Evolutionary conservation across 75 land plant genomes (phyloP), one percentile per base, ranked within the genome.

Genomic region (Cupressus sempervirens): DNA sequence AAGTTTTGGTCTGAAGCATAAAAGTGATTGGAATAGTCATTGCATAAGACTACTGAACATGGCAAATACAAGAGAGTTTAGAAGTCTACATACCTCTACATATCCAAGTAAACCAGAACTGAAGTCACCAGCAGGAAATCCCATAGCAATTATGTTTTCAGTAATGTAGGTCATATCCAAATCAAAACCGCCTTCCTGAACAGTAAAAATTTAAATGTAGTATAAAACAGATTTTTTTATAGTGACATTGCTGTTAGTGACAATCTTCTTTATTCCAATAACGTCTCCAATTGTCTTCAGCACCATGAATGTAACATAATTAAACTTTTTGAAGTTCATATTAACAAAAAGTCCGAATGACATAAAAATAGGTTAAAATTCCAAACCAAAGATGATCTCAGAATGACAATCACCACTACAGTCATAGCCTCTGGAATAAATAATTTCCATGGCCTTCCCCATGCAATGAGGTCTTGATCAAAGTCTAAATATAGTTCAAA

Each of bases 101-200:
- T 95, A 98, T 73, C 99, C 99, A 86, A 98, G 94, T 87, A 98
- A 87, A 3, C 99, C 99, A 83, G 99, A 98, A 86, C 99, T 98
- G 91, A 94, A 90, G 82, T 98, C 99, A 29, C 99, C 99, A 79
- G 99, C 99, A 84, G 99, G 99, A 86, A 98, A 98, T 1, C 99
- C 99, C 99, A 98, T 98, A 10, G 99, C 99, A 87, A 98, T 98
- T 26, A 98, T 95, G 86, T 96, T 98, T 83, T 98, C 99, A 1
- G 99, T 98, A 46, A 98, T 98, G 85, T 98, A 98, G 82, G 98
- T 95, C 97, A 98, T 91, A 88, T 98, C 99, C 88, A 98, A 90
- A 88, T 98, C 99, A 91, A 98, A 98, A 83, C 94, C 99, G 83
- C 93, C 99, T 89, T 96, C 99, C 99, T 98, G 89, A 56, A 65